Percentiles rank a stretch among this genome's conserved stretches.
Evolutionary conservation across 164 flowering plant species (phyloP).

Genomic region (Stephania yunnanensis): DNA sequence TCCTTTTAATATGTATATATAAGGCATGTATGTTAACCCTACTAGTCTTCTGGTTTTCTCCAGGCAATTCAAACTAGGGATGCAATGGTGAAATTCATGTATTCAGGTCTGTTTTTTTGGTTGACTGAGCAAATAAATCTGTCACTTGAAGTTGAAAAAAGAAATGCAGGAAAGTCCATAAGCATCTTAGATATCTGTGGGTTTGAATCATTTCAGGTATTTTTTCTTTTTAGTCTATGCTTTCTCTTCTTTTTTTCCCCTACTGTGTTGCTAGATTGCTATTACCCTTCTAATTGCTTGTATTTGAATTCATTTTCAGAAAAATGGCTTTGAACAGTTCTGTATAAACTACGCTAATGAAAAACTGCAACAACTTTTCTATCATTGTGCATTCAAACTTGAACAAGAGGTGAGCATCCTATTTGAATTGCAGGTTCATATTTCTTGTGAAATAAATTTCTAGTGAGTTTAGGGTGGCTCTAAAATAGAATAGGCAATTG

Average conservation of each 20-base stretch:
- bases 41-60: conserved; percentile 4
- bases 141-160: conserved; percentile 57
- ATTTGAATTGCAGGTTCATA: conserved; percentile 7
- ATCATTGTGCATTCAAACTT: conserved; percentile 79
- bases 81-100: conserved; percentile 76
- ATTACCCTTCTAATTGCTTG: conserved; percentile 5
- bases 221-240: conserved; percentile 10
- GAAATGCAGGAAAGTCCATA: conserved; percentile 56
- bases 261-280: not conserved
- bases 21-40: not conserved
- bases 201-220: conserved; percentile 81
- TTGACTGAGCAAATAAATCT: conserved; percentile 73
- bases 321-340: conserved; percentile 90
- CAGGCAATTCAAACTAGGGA: conserved; percentile 84
- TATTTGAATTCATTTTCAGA: conserved; percentile 38
- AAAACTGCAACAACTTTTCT: conserved; percentile 90
- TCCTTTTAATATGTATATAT: conserved; percentile 4
- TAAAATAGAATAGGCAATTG: not conserved
- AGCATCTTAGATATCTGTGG: conserved; percentile 89
- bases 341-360: conserved; percentile 95
- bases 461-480: conserved; percentile 6
- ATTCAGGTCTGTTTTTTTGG: conserved; percentile 92
- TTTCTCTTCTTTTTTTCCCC: not conserved
- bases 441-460: not conserved
- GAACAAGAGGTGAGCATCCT: conserved; percentile 75